Percentiles rank a stretch among this genome's conserved stretches.
These are phyloP conservation scores for Aureobasidium sp. DNA, from an alignment of 2,329 filamentous ascomycete genomes.

Conservation along the genomic window DNA sequence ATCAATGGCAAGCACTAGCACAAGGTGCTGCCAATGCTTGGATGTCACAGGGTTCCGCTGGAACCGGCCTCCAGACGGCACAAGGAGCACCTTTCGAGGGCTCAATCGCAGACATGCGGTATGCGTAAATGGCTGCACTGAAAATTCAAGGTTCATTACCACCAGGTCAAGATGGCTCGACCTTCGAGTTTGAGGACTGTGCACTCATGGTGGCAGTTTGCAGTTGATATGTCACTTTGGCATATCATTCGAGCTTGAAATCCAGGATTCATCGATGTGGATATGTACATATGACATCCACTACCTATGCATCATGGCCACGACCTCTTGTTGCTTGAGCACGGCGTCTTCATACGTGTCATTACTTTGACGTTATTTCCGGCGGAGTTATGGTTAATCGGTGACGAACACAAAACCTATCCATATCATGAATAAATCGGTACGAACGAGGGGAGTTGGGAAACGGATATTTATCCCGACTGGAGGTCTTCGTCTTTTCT, in stretches of 20 bases:
- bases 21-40: constrained; percentile 21
- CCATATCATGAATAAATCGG: constrained; percentile 4
- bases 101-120: constrained; percentile 9
- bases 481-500: not conserved
- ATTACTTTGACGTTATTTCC: not conserved
- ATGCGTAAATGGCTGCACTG: not conserved
- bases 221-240: not conserved
- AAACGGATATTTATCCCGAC: not conserved
- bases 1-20: constrained; percentile 26
- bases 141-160: not conserved
- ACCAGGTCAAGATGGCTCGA: not conserved
- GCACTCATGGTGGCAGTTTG: not conserved
- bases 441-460: not conserved
- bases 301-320: not conserved
- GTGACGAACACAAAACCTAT: constrained; percentile 1
- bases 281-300: not conserved
- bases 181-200: not conserved
- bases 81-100: constrained; percentile 10
- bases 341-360: not conserved
- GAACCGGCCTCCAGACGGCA: not conserved
- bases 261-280: not conserved
- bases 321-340: not conserved
- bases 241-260: not conserved
- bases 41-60: constrained; percentile 17
- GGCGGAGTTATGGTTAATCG: not conserved